These are phyloP conservation scores for Euryodendron excelsum DNA, from an alignment of 148 eudicot genomes.

Conservation along the genomic window DNA sequence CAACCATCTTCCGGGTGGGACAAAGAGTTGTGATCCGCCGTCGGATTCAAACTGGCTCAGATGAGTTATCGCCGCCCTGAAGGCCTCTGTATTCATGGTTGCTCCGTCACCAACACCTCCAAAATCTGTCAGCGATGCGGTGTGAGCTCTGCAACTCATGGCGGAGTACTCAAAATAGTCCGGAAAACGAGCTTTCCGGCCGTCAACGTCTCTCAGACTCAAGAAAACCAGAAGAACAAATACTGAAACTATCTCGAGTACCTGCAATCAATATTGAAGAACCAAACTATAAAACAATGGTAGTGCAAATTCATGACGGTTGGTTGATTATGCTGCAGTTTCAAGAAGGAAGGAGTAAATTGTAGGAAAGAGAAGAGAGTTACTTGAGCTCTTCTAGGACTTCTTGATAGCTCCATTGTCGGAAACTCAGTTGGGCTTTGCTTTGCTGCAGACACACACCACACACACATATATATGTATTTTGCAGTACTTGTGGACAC, in stretches of 20 bases:
- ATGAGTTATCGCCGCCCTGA: slow-evolving; percentile 59
- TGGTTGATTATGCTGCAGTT: neutral
- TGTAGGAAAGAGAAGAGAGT: neutral
- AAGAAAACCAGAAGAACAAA: slow-evolving; percentile 15
- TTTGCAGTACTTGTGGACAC: neutral
- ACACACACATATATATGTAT: neutral
- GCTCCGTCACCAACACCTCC: slow-evolving; percentile 88
- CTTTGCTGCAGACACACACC: neutral
- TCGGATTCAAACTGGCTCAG: slow-evolving; percentile 56
- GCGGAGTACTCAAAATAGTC: slow-evolving; percentile 26
- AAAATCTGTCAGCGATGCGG: slow-evolving; percentile 55
- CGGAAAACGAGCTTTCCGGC: slow-evolving; percentile 22
- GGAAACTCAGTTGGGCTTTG: slow-evolving; percentile 1
- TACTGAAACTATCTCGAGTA: slow-evolving; percentile 1
- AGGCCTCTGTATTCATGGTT: slow-evolving; percentile 75
- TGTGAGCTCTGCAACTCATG: slow-evolving; percentile 8
- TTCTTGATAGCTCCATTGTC: slow-evolving; percentile 9
- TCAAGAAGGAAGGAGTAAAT: neutral
- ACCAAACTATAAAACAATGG: neutral
- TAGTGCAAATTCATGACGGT: neutral
- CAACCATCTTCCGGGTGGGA: slow-evolving; percentile 89
- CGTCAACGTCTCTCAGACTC: slow-evolving; percentile 21
- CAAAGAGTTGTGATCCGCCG: slow-evolving; percentile 73
- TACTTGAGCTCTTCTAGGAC: slow-evolving; percentile 10
- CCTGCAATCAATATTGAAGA: too few relatives aligned